Evolutionary conservation across 2,329 filamentous ascomycete species (phyloP), one percentile per base, ranked within the genome.

Genomic region (Atkinsonella texensis): DNA sequence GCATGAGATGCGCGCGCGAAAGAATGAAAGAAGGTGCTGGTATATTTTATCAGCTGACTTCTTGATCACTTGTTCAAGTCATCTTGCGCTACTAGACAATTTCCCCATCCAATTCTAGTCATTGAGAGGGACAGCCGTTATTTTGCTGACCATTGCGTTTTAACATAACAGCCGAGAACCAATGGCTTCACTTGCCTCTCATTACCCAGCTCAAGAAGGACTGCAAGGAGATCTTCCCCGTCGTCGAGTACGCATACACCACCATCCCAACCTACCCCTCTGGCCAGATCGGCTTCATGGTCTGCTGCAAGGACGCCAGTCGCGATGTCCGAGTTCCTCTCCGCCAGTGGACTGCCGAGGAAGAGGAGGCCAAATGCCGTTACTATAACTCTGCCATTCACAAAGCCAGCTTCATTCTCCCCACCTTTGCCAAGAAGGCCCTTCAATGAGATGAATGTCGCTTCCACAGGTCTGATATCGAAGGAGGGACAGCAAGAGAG

Each of bases 271-370:
- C 93, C 67, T 98, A 98, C 79, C 93, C 93, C 59, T 95, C 89
- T 52, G 93, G 93, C 68, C 93, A 98, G 77, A 98, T 98, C 65
- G 93, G 93, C 68, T 98, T 98, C 84, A 96, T 98, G 90, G 88
- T 98, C 67, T 97, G 93, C 84, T 87, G 80, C 84, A 97, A 98
- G 83, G 91, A 97, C 68, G 75, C 83, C 68, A 82, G 73, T 66
- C 81, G 84, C 69, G 80, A 98, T 72, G 80, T 97, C 67, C 88
- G 80, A 70, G 87, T 84, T 72, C 93, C 93, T 50, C 66, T 96
- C 56, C 85, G 93, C 65, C 77, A 73, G 62, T 95, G 89, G 85
- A 77, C 81, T 57, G 68, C 77, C 58, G 90, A 94, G 73, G 89
- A 97, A 73, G 93, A 98, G 80, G 84, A 88, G 66, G 84, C 88